Percentiles rank a stretch among this genome's conserved stretches.
These are phyloP conservation scores for Detonula confervacea DNA, from an alignment of 352 stramenopile genomes.

Conservation along the genomic window DNA sequence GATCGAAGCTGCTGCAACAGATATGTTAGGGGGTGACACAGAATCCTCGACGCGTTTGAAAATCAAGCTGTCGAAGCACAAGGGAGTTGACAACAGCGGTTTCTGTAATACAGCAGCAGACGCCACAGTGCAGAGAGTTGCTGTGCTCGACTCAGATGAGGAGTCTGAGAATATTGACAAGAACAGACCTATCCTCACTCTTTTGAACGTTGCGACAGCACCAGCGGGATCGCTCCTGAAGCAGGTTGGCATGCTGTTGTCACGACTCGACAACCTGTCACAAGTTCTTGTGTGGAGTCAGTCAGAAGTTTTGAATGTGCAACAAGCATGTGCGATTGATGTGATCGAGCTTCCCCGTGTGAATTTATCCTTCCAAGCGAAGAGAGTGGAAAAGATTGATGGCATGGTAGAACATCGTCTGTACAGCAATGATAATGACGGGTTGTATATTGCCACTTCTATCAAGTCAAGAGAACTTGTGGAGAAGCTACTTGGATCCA, in stretches of 20 bases:
- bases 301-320: constrained; percentile 62
- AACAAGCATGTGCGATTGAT: constrained; percentile 87
- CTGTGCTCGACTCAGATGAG: constrained; percentile 73
- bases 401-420: constrained; percentile 81
- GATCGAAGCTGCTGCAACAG: constrained; percentile 80
- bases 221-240: constrained; percentile 87
- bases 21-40: constrained; percentile 71
- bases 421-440: constrained; percentile 89
- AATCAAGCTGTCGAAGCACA: constrained; percentile 81
- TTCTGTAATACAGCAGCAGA: constrained; percentile 86
- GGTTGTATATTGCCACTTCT: constrained; percentile 86
- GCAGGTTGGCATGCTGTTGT: constrained; percentile 90
- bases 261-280: constrained; percentile 94
- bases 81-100: constrained; percentile 80
- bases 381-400: constrained; percentile 74
- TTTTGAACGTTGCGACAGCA: constrained; percentile 94
- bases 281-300: constrained; percentile 97
- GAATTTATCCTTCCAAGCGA: constrained; percentile 93
- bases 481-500: constrained; percentile 83
- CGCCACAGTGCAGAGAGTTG: constrained; percentile 81
- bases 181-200: constrained; percentile 83
- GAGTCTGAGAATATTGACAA: constrained; percentile 74
- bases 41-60: constrained; percentile 77
- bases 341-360: constrained; percentile 97
- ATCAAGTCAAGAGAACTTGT: constrained; percentile 80